Evolutionary conservation across 306 rosid genomes (phyloP), one percentile per base, ranked within the genome.

Genomic region (Psophocarpus tetragonolobus): DNA sequence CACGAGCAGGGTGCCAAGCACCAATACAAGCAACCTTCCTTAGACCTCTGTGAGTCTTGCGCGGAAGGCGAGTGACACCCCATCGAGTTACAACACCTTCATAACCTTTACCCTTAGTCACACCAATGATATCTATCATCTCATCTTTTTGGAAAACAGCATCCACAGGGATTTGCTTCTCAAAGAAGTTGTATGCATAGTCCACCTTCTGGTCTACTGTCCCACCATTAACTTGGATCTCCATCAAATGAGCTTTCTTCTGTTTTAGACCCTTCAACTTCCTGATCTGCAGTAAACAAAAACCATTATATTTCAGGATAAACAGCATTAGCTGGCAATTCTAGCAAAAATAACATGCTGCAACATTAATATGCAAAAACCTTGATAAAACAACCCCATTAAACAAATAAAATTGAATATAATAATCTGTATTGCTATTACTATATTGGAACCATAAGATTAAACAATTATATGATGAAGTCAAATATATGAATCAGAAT

Each of bases 1-100:
- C 97, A 65, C 97, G 87, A 2, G 97, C 96, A 76, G 96, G 97
- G 77, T 92, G 97, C 96, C 97, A 92, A 1, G 97, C 94, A 86
- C 97, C 97, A 76, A 92, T 92, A 84, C 97, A 92, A 57, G 97
- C 97, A 24, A 92, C 97, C 91, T 92, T 92, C 82, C 97, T 82
- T 13, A 92, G 85, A 82, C 97, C 97, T 56, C 97, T 87, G 61
- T 90, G 97, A 0, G 97, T 90, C 90, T 92, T 92, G 23, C 96
- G 94, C 0, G 97, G 97, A 44, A 92, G 97, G 1, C 97, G 90
- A 41, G 97, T 92, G 10, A 92, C 97, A 39, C 97, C 97, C 97
- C 96, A 92, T 3, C 96, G 88, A 48, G 97, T 92, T 1, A 92
- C 97, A 1, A 92, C 97, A 76, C 96, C 97, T 82, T 92, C 97